Evolutionary conservation across 306 rosid genomes (phyloP), one percentile per base, ranked within the genome.

Genomic region (Cicer chorassanicum): DNA sequence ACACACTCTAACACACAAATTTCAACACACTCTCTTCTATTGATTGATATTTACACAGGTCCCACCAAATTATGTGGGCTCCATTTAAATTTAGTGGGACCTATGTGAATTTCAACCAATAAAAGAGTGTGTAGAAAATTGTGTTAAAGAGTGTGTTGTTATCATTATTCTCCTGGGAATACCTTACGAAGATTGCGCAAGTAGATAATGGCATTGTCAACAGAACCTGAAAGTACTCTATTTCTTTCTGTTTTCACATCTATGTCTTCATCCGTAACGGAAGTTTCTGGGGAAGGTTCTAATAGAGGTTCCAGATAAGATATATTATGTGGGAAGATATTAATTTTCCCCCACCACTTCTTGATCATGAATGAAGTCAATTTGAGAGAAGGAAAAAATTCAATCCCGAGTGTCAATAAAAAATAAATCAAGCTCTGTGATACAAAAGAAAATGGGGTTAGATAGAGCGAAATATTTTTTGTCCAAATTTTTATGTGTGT

Each of bases 161-260:
- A 29, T 0, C 36, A 29, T 29, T 29, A 29, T 29, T 29, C 36
- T 29, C 36, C 5, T 15, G 16, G 60, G 46, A 84, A 48, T 86
- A 94, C 98, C 98, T 94, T 94, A 5, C 88, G 90, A 73, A 91
- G 97, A 84, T 91, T 88, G 65, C 83, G 82, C 87, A 91, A 81
- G 85, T 88, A 91, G 85, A 94, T 86, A 81, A 90, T 90, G 81
- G 96, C 84, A 83, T 88, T 90, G 77, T 87, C 96, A 68, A 85
- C 56, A 63, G 91, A 83, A 78, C 98, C 98, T 48, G 98, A 91
- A 34, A 93, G 94, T 44, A 93, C 91, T 80, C 98, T 84, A 68
- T 79, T 86, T 85, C 97, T 91, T 84, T 91, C 98, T 39, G 88
- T 84, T 87, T 81, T 88, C 49, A 94, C 98, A 82, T 93, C 97